Evolutionary conservation across 2,329 filamentous ascomycete species (phyloP).

Genomic region (Fusarium oligoseptatum): DNA sequence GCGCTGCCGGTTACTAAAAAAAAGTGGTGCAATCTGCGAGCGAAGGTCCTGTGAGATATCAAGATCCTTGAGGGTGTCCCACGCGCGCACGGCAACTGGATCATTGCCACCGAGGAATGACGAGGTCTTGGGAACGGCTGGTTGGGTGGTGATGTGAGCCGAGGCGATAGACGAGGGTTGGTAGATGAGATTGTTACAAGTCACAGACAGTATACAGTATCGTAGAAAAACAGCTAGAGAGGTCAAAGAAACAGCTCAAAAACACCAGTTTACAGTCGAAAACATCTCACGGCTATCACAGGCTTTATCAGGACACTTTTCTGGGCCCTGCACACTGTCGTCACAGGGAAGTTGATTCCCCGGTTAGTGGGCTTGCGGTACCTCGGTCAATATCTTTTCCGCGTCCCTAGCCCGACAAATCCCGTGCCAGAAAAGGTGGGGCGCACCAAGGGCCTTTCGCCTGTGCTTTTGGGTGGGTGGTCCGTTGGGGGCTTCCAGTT

Average conservation of each 20-base stretch:
- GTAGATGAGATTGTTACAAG: not conserved
- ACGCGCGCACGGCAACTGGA: constrained; percentile 24
- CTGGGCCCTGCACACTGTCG: constrained; percentile 29
- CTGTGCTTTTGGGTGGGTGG: constrained; percentile 24
- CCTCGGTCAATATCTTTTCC: constrained; percentile 43
- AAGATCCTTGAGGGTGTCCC: not conserved
- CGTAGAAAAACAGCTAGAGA: not conserved
- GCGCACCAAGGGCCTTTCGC: constrained; percentile 2
- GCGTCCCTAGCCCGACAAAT: constrained; percentile 44
- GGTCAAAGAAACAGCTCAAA: not conserved
- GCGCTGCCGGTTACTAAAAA: constrained; percentile 32
- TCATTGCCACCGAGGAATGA: constrained; percentile 35
- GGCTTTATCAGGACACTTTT: constrained; percentile 15
- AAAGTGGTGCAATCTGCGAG: constrained; percentile 28
- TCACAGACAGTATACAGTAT: not conserved
- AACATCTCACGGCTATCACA: constrained; percentile 19
- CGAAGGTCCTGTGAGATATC: constrained; percentile 12
- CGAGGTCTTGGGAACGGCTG: constrained; percentile 31
- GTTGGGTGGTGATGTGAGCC: constrained; percentile 15
- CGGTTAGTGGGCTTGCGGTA: constrained; percentile 5
- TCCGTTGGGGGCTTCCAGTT: constrained; percentile 23
- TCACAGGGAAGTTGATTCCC: constrained; percentile 18
- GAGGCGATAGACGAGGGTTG: not conserved
- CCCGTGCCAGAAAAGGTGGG: constrained; percentile 42
- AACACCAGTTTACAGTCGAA: not conserved